Evolutionary conservation across 2,329 filamentous ascomycete genomes (phyloP).

Genomic region (Talaromyces sp.): DNA sequence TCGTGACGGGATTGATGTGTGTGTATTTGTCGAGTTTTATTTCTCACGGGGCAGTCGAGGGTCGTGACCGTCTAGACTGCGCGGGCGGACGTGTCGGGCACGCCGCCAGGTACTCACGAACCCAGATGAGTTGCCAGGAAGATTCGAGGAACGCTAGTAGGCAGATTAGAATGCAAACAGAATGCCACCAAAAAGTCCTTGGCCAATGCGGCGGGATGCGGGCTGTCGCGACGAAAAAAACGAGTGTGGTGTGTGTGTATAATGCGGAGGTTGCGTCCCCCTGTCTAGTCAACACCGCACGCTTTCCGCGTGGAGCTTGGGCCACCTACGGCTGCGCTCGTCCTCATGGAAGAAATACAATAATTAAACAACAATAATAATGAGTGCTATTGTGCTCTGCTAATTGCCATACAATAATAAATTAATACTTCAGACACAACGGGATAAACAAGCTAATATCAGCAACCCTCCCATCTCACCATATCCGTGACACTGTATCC

Average conservation of each 20-base stretch:
- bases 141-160: not conserved
- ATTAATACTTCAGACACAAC: not conserved
- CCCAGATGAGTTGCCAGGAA: not conserved
- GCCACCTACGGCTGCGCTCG: slow-evolving; percentile 17
- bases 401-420: not conserved
- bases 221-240: not conserved
- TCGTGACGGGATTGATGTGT: slow-evolving; percentile 28
- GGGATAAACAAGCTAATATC: too few species aligned
- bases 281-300: slow-evolving; percentile 15
- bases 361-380: not conserved
- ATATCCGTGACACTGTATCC: not conserved
- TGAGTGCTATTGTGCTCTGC: not conserved
- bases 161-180: not conserved
- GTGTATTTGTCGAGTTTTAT: not conserved
- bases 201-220: not conserved
- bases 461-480: not conserved
- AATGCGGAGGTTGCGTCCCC: slow-evolving; percentile 9
- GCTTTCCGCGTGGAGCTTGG: slow-evolving; percentile 34
- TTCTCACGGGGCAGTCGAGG: slow-evolving; percentile 3
- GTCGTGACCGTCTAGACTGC: not conserved
- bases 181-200: not conserved
- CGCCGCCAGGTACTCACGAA: not conserved
- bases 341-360: not conserved
- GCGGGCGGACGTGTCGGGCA: slow-evolving; percentile 9
- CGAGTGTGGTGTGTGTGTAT: not conserved